Percentiles rank a stretch among this genome's conserved stretches.
phyloP scores from a whole-genome alignment of 225 moss, liverwort and hornwort genomes.

The Antitrichia curtipendula region DNA sequence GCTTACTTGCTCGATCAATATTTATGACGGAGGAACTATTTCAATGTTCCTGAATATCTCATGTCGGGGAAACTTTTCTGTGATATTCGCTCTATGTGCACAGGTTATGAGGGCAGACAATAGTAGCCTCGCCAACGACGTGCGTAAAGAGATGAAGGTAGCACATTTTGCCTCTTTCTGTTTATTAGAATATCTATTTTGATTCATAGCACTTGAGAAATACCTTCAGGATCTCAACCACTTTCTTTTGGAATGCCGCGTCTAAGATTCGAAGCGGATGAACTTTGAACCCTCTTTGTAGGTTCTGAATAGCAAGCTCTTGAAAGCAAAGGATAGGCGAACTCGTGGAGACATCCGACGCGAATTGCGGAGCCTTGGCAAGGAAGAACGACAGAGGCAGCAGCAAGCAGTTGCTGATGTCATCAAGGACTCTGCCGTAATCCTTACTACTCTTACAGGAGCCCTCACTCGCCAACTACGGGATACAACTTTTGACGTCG shows the following conservation, averaged over 20 bases:
- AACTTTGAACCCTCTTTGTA: neutral
- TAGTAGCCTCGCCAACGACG: slow-evolving; percentile 79
- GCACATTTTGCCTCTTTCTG: neutral
- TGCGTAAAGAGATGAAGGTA: slow-evolving; percentile 98
- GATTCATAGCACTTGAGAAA: neutral
- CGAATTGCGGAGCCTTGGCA: slow-evolving; percentile 63
- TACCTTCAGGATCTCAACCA: neutral
- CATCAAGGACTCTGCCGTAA: slow-evolving; percentile 69
- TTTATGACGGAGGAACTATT: neutral
- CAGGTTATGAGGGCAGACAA: slow-evolving; percentile 88
- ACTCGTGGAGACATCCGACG: slow-evolving; percentile 65
- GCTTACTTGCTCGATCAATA: neutral
- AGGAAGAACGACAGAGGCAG: slow-evolving; percentile 81
- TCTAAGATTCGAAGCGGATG: neutral
- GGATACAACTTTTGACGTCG: slow-evolving; percentile 80
- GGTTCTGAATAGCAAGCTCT: slow-evolving; percentile 76
- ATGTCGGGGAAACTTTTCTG: neutral
- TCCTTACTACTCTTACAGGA: slow-evolving; percentile 86
- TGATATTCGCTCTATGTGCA: neutral
- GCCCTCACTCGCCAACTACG: slow-evolving; percentile 80
- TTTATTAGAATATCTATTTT: neutral
- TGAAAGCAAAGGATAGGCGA: slow-evolving; percentile 79
- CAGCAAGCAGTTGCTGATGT: slow-evolving; percentile 92
- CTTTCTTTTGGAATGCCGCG: neutral
- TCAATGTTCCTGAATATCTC: neutral